These are phyloP conservation scores for Cenchrus purpureus DNA, from an alignment of 176 grass and related monocot genomes.

Conservation along the genomic window DNA sequence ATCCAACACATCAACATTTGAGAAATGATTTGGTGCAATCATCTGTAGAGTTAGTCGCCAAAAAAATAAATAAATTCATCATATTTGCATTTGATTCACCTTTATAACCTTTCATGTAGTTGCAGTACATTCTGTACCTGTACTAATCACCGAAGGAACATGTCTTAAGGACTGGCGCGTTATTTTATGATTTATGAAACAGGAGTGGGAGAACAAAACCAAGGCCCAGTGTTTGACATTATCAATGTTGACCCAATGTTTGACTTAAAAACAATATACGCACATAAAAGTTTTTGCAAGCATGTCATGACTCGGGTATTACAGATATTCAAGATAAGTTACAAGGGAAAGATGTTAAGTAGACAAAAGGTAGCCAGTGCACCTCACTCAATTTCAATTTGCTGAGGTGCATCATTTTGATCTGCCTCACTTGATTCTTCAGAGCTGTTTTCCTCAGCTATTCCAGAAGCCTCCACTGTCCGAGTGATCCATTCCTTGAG, in stretches of 20 bases:
- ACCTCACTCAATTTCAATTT: constrained; percentile 93
- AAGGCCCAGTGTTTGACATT: background rate
- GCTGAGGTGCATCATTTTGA: constrained; percentile 70
- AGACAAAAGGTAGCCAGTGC: constrained; percentile 20
- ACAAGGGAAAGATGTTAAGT: constrained; percentile 26
- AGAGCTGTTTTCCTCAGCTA: constrained; percentile 51
- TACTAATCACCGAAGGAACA: background rate
- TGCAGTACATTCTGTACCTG: background rate
- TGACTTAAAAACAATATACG: constrained; percentile 18
- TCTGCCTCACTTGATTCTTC: constrained; percentile 51
- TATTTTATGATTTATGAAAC: constrained; percentile 8
- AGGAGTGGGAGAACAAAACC: background rate
- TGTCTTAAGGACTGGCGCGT: background rate
- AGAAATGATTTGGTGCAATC: background rate
- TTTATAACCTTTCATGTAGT: background rate
- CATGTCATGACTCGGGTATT: constrained; percentile 14
- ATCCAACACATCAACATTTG: background rate
- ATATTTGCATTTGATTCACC: background rate
- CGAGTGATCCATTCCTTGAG: constrained; percentile 87
- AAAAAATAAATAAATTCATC: background rate
- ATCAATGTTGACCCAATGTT: background rate
- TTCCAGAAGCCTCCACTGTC: constrained; percentile 82
- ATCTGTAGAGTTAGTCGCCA: background rate
- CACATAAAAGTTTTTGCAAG: constrained; percentile 12
- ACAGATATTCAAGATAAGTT: constrained; percentile 32